These are phyloP conservation scores for Niebla homalea DNA, from an alignment of 495 filamentous ascomycete species.

Conservation along the genomic window DNA sequence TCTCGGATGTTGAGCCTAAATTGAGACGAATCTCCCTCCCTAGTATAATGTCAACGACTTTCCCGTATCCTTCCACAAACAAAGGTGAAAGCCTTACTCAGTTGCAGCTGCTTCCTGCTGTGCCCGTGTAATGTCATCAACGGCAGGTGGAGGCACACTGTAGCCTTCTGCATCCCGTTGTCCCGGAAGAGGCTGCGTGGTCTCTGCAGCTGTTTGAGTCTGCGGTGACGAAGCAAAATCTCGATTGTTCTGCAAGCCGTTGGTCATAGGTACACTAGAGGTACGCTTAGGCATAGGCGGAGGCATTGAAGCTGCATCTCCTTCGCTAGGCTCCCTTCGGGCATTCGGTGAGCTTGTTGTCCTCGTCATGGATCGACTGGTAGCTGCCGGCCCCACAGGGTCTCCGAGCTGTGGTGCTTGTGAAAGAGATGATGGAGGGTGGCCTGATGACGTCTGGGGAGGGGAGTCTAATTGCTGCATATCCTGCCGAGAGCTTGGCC, in stretches of 20 bases:
- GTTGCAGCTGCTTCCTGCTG: conserved; percentile 60
- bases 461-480: conserved; percentile 22
- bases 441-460: conserved; percentile 11
- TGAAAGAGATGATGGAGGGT: conserved; percentile 11
- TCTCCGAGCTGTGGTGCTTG: neutral
- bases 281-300: conserved; percentile 18
- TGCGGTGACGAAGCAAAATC: conserved; percentile 18
- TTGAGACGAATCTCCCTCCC: conserved; percentile 49
- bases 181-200: conserved; percentile 19
- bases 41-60: conserved; percentile 13
- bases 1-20: conserved; percentile 89
- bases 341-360: conserved; percentile 12
- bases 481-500: conserved; percentile 13
- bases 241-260: conserved; percentile 12
- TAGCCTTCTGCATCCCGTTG: conserved; percentile 49
- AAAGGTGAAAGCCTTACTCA: conserved; percentile 20
- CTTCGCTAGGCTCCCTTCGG: conserved; percentile 12
- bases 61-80: neutral
- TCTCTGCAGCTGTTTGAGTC: conserved; percentile 16
- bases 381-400: conserved; percentile 1
- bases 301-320: conserved; percentile 15
- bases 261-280: conserved; percentile 21
- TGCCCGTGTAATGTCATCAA: conserved; percentile 75
- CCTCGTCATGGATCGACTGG: conserved; percentile 1
- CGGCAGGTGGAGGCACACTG: conserved; percentile 49